These are phyloP conservation scores for Liriodendron chinense DNA, from an alignment of 164 flowering plant species.

Conservation along the genomic window DNA sequence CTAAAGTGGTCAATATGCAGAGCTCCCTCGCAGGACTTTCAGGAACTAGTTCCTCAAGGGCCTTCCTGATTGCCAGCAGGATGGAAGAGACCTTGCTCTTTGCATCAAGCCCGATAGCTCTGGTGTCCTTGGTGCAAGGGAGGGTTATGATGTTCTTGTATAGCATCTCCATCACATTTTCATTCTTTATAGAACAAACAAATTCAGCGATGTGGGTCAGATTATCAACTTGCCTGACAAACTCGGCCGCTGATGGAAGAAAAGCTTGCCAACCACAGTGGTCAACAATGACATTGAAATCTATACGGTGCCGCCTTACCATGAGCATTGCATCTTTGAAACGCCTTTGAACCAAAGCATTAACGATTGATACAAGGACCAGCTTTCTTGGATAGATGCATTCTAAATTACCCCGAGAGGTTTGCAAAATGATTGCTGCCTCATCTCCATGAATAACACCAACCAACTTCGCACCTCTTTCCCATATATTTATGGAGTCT, in stretches of 20 bases:
- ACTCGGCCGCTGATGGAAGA: slow-evolving; percentile 60
- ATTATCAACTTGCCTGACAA: slow-evolving; percentile 81
- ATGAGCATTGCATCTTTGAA: slow-evolving; percentile 84
- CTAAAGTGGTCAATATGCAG: slow-evolving; percentile 92
- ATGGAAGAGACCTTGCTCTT: slow-evolving; percentile 65
- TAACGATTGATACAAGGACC: slow-evolving; percentile 70
- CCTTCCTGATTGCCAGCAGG: slow-evolving; percentile 60
- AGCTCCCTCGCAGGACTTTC: slow-evolving; percentile 90
- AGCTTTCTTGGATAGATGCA: slow-evolving; percentile 89
- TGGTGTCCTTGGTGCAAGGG: slow-evolving; percentile 26
- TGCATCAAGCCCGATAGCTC: slow-evolving; percentile 22
- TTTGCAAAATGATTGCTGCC: slow-evolving; percentile 78
- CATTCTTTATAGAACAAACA: slow-evolving; percentile 74
- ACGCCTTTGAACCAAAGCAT: slow-evolving; percentile 73
- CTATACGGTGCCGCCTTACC: slow-evolving; percentile 93
- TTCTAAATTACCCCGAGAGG: slow-evolving; percentile 83
- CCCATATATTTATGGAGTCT: slow-evolving; percentile 69
- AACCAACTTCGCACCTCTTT: slow-evolving; percentile 78
- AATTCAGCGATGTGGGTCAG: slow-evolving; percentile 84
- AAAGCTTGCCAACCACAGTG: slow-evolving; percentile 75
- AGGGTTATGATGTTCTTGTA: slow-evolving; percentile 50
- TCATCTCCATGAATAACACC: slow-evolving; percentile 93
- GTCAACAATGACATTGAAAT: slow-evolving; percentile 86
- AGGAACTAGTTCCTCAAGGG: slow-evolving; percentile 67
- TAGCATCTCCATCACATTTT: slow-evolving; percentile 59